Evolutionary conservation across 2,329 filamentous ascomycete species (phyloP).

Genomic region (Phyllosticta capitalensis): DNA sequence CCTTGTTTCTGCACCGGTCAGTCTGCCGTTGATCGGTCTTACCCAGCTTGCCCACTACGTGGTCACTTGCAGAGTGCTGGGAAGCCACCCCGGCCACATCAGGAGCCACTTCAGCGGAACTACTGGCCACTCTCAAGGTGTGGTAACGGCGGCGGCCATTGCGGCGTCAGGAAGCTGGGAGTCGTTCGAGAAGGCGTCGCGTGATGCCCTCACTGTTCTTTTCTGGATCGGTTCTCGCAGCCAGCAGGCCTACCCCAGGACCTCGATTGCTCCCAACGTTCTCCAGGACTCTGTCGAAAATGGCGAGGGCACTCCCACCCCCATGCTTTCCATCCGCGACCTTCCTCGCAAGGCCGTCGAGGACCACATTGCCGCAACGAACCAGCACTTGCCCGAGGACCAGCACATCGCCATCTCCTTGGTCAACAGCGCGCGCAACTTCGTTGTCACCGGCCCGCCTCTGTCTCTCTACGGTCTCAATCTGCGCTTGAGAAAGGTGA

Average conservation of each 20-base stretch:
- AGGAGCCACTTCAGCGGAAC: conserved; percentile 76
- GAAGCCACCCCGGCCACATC: conserved; percentile 79
- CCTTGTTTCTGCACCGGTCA: conserved; percentile 87
- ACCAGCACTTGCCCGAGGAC: conserved; percentile 87
- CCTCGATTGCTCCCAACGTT: conserved; percentile 81
- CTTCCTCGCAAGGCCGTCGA: conserved; percentile 81
- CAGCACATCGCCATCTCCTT: conserved; percentile 92
- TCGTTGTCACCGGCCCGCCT: conserved; percentile 92
- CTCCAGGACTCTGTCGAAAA: conserved; percentile 89
- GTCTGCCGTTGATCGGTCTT: conserved; percentile 88
- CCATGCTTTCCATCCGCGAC: conserved; percentile 96
- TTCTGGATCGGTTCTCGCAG: conserved; percentile 98
- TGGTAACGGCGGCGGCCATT: conserved; percentile 86
- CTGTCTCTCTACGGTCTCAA: conserved; percentile 96
- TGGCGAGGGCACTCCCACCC: conserved; percentile 89
- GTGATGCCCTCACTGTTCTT: conserved; percentile 76
- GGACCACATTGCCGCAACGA: conserved; percentile 93
- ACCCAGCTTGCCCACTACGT: conserved; percentile 94
- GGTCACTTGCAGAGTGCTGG: conserved; percentile 85
- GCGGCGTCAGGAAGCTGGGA: conserved; percentile 90
- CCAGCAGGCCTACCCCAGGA: conserved; percentile 93
- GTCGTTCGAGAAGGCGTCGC: conserved; percentile 71
- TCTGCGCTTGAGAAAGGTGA: conserved; percentile 88
- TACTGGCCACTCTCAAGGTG: conserved; percentile 93
- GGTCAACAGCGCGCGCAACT: conserved; percentile 92